phyloP scores from a whole-genome alignment of 257 asterid species.

The Jacaranda copaia region DNA sequence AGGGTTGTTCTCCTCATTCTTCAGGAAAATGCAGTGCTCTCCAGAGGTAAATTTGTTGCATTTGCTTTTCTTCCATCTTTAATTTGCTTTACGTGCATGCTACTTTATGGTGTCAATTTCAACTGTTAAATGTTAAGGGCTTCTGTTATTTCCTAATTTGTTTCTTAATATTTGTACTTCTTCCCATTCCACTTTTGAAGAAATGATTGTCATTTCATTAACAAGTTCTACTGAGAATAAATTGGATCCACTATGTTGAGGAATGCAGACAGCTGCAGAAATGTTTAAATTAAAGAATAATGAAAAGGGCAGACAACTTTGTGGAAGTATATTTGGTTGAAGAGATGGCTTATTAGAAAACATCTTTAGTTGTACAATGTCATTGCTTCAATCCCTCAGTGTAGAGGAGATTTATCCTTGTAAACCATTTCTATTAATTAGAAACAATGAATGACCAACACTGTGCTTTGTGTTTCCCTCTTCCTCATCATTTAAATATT shows the following conservation, averaged over 20 bases:
- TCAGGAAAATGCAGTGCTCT: slow-evolving; percentile 43
- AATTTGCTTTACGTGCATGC: slow-evolving; percentile 22
- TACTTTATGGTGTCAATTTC: slow-evolving; percentile 12
- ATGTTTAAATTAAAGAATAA: background rate
- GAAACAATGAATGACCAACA: background rate
- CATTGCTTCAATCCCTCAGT: background rate
- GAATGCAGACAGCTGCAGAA: background rate
- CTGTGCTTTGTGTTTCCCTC: background rate
- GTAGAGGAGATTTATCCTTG: background rate
- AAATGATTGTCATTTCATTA: background rate
- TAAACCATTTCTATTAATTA: background rate
- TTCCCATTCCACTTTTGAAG: no score
- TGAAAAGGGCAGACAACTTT: background rate
- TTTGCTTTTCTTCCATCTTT: slow-evolving; percentile 12
- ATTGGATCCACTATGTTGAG: background rate
- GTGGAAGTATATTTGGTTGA: background rate
- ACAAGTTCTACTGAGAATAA: background rate
- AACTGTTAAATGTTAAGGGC: background rate
- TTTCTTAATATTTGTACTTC: background rate
- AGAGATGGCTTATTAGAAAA: background rate
- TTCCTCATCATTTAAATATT: background rate
- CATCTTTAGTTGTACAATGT: background rate
- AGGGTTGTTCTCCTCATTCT: slow-evolving; percentile 54
- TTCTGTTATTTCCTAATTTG: background rate
- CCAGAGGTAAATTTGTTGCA: slow-evolving; percentile 54